phyloP scores from a whole-genome alignment of 768 basidiomycete species.

The Hygrocybe punicea region DNA sequence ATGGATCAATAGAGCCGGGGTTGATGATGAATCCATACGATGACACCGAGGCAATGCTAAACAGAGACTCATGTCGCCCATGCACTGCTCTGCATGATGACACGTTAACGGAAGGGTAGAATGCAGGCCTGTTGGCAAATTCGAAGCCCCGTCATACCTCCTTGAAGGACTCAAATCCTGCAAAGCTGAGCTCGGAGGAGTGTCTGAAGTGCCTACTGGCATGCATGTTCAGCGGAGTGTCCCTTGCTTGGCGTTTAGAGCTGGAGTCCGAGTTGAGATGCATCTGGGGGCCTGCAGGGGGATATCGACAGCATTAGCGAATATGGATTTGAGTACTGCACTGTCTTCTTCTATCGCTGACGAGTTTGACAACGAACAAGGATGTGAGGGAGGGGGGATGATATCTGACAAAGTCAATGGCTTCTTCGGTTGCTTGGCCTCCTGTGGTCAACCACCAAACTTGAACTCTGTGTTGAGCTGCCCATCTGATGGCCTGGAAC shows the following conservation, averaged over 20 bases:
- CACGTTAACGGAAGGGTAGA: constrained; percentile 54
- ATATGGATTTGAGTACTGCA: constrained; percentile 53
- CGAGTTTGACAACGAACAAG: constrained; percentile 45
- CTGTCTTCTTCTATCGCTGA: constrained; percentile 49
- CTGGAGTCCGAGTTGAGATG: constrained; percentile 45
- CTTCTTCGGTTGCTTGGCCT: constrained; percentile 25
- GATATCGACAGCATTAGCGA: constrained; percentile 44
- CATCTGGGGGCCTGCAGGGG: constrained; percentile 32
- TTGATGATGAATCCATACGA: constrained; percentile 71
- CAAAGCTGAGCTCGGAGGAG: constrained; percentile 61
- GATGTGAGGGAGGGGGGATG: constrained; percentile 61
- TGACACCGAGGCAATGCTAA: constrained; percentile 76
- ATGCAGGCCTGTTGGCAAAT: constrained; percentile 59
- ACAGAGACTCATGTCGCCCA: constrained; percentile 52
- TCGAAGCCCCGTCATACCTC: constrained; percentile 80
- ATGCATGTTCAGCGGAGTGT: constrained; percentile 16
- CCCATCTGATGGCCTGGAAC: constrained; percentile 55
- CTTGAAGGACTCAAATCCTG: constrained; percentile 70
- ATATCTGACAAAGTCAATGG: constrained; percentile 69
- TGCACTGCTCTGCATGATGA: constrained; percentile 41
- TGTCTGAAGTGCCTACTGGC: constrained; percentile 37
- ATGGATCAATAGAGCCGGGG: constrained; percentile 63
- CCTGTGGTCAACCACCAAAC: constrained; percentile 56
- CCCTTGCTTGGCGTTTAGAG: constrained; percentile 31
- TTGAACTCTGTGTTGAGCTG: constrained; percentile 69